A percentile compares a stretch with the other conserved stretches of the same genome.
Conservation (phyloP, 225 moss, liverwort and hornwort genomes). For the Sphagnum tenellum region DNA sequence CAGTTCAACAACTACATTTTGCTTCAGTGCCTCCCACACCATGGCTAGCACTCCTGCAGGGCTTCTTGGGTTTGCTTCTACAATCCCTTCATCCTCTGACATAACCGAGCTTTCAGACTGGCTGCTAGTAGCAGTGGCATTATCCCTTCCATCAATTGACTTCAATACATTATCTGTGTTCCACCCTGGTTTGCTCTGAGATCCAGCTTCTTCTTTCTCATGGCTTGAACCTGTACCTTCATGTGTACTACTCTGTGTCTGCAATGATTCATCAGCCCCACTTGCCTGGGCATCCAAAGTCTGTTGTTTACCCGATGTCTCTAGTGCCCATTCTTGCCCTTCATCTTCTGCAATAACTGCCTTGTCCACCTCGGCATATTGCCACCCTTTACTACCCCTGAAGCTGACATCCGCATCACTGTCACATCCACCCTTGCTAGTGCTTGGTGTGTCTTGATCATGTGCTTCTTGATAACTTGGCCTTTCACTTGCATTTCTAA, state of each 20-base stretch:
- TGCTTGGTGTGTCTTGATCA: constrained; percentile 1
- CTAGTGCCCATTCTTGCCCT: too few relatives aligned
- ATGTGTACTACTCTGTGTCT: too few relatives aligned
- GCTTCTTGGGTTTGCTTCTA: constrained; percentile 22
- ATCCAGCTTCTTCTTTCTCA: too few relatives aligned
- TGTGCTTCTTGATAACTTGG: background rate
- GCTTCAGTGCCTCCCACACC: constrained; percentile 65
- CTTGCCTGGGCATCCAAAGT: too few relatives aligned
- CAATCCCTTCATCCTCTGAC: constrained; percentile 24
- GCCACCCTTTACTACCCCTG: too few relatives aligned
- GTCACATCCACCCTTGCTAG: background rate
- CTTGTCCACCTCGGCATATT: too few relatives aligned
- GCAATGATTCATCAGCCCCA: too few relatives aligned
- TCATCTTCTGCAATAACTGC: too few relatives aligned
- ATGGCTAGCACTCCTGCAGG: constrained; percentile 35
- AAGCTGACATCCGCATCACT: too few relatives aligned
- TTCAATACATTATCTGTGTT: background rate
- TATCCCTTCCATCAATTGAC: background rate
- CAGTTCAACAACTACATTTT: constrained; percentile 68
- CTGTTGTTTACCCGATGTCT: background rate
- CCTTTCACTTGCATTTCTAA: background rate
- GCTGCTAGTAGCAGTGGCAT: constrained; percentile 12
- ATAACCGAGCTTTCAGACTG: constrained; percentile 33
- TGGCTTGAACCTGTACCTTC: too few relatives aligned
- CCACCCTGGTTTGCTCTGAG: constrained; percentile 5